Percentiles rank a stretch among this genome's conserved stretches.
phyloP scores from a whole-genome alignment of 441 rosid species.

The Hura crepitans region DNA sequence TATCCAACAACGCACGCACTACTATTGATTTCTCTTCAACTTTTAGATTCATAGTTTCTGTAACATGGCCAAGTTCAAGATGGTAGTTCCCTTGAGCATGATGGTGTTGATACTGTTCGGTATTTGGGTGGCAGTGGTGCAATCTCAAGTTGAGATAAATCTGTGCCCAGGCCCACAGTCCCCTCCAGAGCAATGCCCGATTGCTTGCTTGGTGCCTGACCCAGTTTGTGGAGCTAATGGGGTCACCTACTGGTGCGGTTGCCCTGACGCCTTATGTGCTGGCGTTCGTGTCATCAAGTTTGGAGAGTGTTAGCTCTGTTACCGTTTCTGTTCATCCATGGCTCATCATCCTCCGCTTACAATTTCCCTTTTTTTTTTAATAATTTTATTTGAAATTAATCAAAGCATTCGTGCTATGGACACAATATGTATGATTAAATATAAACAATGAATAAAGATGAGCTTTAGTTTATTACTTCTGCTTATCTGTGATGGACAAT shows the following conservation, averaged over 20 bases:
- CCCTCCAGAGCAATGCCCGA: constrained; percentile 10
- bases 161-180: constrained; percentile 5
- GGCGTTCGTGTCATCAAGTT: constrained; percentile 54
- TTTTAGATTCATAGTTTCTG: not conserved
- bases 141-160: not conserved
- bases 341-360: not conserved
- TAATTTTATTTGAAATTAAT: not conserved
- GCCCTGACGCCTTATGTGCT: constrained; percentile 55
- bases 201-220: constrained; percentile 23
- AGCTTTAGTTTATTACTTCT: not conserved
- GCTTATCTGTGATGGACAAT: too few species aligned
- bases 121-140: not conserved
- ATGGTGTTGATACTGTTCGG: constrained; percentile 2
- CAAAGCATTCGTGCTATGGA: not conserved
- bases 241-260: constrained; percentile 72
- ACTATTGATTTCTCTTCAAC: not conserved
- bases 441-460: not conserved
- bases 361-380: not conserved
- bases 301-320: constrained; percentile 28
- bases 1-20: too few species aligned
- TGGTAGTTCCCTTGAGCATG: not conserved
- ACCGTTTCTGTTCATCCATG: not conserved
- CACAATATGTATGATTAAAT: not conserved
- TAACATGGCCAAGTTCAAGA: constrained; percentile 10
- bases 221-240: constrained; percentile 70